Percentiles rank a stretch among this genome's conserved stretches.
Conservation (phyloP, 2,329 filamentous ascomycete species). For the Aspergillus fructus region DNA sequence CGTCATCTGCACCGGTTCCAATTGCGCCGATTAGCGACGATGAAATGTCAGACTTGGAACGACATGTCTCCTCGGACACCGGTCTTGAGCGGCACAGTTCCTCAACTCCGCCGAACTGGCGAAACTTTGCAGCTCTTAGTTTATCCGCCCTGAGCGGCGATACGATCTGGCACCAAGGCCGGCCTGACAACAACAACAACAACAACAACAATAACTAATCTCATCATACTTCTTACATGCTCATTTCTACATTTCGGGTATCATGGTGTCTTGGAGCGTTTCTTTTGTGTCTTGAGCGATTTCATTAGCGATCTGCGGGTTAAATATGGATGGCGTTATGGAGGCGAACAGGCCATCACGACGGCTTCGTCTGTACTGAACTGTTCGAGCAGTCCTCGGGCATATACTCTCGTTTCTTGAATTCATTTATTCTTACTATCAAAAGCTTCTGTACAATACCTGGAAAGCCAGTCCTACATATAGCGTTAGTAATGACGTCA, state of each 20-base stretch:
- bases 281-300: slow-evolving; percentile 19
- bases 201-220: slow-evolving; percentile 40
- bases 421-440: background rate
- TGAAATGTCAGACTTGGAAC: slow-evolving; percentile 44
- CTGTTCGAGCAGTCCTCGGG: background rate
- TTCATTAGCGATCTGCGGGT: slow-evolving; percentile 32
- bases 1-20: slow-evolving; percentile 52
- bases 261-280: slow-evolving; percentile 14
- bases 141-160: slow-evolving; percentile 49
- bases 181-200: slow-evolving; percentile 40
- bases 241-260: slow-evolving; percentile 10
- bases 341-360: background rate
- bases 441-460: background rate
- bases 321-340: slow-evolving; percentile 30
- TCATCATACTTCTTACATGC: slow-evolving; percentile 12
- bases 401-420: slow-evolving; percentile 4
- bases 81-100: slow-evolving; percentile 34
- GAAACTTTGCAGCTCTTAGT: slow-evolving; percentile 44
- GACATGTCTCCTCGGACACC: slow-evolving; percentile 33
- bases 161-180: slow-evolving; percentile 44
- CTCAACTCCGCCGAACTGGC: slow-evolving; percentile 42
- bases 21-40: slow-evolving; percentile 39
- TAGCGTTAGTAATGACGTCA: slow-evolving; percentile 1
- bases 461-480: background rate
- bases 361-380: background rate